Percentiles rank a stretch among this genome's conserved stretches.
Conservation (phyloP, 176 grass and related monocot genomes). For the Melocanna baccifera region DNA sequence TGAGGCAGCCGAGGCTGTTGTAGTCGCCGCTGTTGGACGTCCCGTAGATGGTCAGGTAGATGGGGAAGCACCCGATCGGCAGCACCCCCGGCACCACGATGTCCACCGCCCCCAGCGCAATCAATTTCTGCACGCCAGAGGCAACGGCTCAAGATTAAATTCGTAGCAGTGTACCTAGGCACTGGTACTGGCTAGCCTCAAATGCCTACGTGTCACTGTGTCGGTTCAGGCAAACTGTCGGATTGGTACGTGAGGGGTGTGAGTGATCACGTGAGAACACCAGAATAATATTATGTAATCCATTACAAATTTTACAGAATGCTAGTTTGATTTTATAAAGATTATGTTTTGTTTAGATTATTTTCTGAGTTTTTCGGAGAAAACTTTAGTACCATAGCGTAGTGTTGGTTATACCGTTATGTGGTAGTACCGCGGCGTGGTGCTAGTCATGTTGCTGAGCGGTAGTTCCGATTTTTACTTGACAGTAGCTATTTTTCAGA, state of each 20-base stretch:
- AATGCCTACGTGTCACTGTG: too few relatives aligned
- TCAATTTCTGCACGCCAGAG: conserved; percentile 38
- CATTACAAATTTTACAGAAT: too few relatives aligned
- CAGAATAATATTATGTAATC: too few relatives aligned
- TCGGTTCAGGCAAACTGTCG: background rate
- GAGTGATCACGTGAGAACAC: background rate
- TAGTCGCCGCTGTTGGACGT: conserved; percentile 43
- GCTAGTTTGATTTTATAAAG: too few relatives aligned
- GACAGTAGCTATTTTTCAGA: too few relatives aligned
- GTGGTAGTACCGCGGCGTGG: too few relatives aligned
- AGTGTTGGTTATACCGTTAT: too few relatives aligned
- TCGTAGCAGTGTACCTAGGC: background rate
- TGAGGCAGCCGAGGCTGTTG: conserved; percentile 48
- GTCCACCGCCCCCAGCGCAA: conserved; percentile 55
- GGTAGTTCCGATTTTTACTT: too few relatives aligned
- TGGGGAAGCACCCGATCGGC: conserved; percentile 69
- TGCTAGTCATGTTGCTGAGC: too few relatives aligned
- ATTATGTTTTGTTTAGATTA: too few relatives aligned
- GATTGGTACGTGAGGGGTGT: background rate
- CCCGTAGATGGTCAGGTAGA: conserved; percentile 55
- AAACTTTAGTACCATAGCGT: too few relatives aligned
- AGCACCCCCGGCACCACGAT: conserved; percentile 52
- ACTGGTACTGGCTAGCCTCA: background rate
- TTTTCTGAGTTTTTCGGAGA: too few relatives aligned
- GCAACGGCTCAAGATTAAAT: background rate